Evolutionary conservation across 169 alveolate genomes (phyloP), one percentile per base, ranked within the genome.

Genomic region (Cryptosporidium bovis): DNA sequence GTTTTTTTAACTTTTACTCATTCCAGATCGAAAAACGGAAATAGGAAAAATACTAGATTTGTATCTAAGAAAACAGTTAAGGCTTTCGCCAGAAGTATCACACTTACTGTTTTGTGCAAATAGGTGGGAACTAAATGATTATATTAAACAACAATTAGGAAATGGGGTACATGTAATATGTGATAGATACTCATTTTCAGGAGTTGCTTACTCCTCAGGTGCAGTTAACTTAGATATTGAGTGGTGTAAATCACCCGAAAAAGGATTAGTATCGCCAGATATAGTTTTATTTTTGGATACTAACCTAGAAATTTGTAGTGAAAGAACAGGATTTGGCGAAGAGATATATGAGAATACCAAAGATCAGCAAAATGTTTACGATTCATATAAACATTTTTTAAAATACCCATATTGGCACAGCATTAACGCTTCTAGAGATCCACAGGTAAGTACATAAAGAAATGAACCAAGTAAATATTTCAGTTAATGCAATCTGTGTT

Each of bases 111-210:
- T 97, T 91, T 94, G 99, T 13, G 98, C 98, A 10, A 96, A 97
- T 83, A 91, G 99, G 68, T 97, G 99, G 99, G 99, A 97, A 90
- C 68, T 53, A 44, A 83, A 94, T 91, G 92, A 93, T 33, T 90
- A 91, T 36, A 95, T 97, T 18, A 82, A 82, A 56, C 51, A 84
- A 24, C 67, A 67, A n/a, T 83, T 97, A 29, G 64, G 89, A 18
- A 82, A 83, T 18, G 99, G 99, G 18, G 83, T 84, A 2, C 91
- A 93, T 89, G 93, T 97, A 10, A 84, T 97, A 2, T 92, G 97
- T 83, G 99, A 97, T 68, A 82, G 99, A 82, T 97, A 97, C 83
- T 97, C 98, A 1, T 97, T 91, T 90, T 96, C 98, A 16, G 99
- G 99, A 34, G 96, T 97, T 15, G 97, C 98, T 31, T 97, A 96